Percentiles rank a stretch among this genome's conserved stretches.
Conservation (phyloP, 2,329 filamentous ascomycete genomes). For the Periconia sp. region DNA sequence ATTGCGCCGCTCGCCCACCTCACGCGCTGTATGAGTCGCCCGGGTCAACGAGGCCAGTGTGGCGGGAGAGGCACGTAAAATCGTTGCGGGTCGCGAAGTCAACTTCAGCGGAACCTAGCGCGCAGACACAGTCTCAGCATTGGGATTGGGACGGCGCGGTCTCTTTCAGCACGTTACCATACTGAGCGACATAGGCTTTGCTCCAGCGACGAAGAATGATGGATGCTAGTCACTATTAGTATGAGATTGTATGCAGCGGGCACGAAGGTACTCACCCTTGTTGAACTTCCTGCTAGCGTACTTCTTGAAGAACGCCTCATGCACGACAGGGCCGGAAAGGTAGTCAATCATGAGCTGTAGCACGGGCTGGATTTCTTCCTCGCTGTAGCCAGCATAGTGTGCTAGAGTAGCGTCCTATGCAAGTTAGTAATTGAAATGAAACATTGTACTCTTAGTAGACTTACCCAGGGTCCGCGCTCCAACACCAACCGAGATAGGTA, state of each 20-base stretch:
- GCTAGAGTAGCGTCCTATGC: slow-evolving; percentile 78
- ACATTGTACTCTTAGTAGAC: slow-evolving; percentile 39
- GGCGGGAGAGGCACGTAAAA: background rate
- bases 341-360: slow-evolving; percentile 97
- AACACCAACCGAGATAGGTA: slow-evolving; percentile 90
- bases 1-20: background rate
- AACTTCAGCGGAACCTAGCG: slow-evolving; percentile 16
- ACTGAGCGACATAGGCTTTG: slow-evolving; percentile 67
- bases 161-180: slow-evolving; percentile 38
- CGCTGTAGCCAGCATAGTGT: slow-evolving; percentile 91
- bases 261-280: slow-evolving; percentile 73
- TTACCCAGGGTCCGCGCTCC: slow-evolving; percentile 88
- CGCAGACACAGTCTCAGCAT: slow-evolving; percentile 25
- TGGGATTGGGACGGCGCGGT: slow-evolving; percentile 28
- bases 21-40: background rate
- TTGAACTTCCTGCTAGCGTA: slow-evolving; percentile 99
- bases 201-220: slow-evolving; percentile 93
- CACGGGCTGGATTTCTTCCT: slow-evolving; percentile 91
- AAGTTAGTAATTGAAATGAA: slow-evolving; percentile 14
- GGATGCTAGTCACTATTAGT: slow-evolving; percentile 66
- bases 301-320: slow-evolving; percentile 99
- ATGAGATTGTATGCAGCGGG: background rate
- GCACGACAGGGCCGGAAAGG: slow-evolving; percentile 83
- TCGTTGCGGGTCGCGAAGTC: slow-evolving; percentile 3
- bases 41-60: background rate